Evolutionary conservation across 306 rosid genomes (phyloP).

Genomic region (Mimosa pudica): DNA sequence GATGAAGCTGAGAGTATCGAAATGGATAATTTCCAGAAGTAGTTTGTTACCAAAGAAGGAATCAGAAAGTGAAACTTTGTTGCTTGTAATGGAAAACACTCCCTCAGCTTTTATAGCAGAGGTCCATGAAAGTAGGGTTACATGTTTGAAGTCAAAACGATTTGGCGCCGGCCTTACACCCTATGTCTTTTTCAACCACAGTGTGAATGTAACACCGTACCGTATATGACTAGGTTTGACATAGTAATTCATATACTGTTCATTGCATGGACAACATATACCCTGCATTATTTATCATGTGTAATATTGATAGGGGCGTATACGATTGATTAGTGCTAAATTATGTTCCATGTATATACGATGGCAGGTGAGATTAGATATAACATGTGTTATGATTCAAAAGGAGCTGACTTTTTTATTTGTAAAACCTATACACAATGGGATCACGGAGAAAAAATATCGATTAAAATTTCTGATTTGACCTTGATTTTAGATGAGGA

Average conservation of each 20-base stretch:
- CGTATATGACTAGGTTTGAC: neutral
- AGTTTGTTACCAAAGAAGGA: conserved; percentile 14
- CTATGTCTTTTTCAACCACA: conserved; percentile 38
- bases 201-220: neutral
- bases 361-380: conserved; percentile 20
- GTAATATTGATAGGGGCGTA: neutral
- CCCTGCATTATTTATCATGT: conserved; percentile 4
- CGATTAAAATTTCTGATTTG: conserved; percentile 36
- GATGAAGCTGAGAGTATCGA: neutral
- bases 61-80: conserved; percentile 33
- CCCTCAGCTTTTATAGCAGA: conserved; percentile 42
- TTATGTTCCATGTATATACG: neutral
- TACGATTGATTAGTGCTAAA: neutral
- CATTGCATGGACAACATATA: neutral
- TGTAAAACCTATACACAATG: conserved; percentile 12
- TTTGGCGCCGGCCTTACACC: conserved; percentile 88
- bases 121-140: neutral
- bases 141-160: conserved; percentile 67
- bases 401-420: conserved; percentile 32
- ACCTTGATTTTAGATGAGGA: conserved; percentile 37
- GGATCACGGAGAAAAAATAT: conserved; percentile 24
- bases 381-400: neutral
- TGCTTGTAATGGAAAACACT: conserved; percentile 35
- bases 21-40: conserved; percentile 1
- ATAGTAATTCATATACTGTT: conserved; percentile 8